These are phyloP conservation scores for Rubia yunnanensis DNA, from an alignment of 257 asterid genomes.

Conservation along the genomic window DNA sequence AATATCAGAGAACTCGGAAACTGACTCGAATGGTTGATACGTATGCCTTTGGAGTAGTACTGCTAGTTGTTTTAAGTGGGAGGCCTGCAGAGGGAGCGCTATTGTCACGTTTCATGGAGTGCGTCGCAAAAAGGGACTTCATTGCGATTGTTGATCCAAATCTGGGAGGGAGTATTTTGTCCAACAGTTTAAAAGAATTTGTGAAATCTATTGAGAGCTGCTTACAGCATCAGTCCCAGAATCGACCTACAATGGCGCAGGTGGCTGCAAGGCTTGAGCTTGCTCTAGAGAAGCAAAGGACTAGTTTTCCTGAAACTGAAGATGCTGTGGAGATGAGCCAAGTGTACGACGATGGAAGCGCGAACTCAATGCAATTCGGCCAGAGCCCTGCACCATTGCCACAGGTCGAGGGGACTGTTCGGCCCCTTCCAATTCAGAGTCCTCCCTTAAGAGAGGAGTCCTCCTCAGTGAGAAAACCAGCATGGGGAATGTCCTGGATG, in stretches of 20 bases:
- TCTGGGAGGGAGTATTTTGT: not conserved
- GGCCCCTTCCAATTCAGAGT: not conserved
- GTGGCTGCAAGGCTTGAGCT: slow-evolving; percentile 12
- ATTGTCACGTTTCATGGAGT: slow-evolving; percentile 5
- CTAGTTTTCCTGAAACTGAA: not conserved
- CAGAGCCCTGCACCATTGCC: not conserved
- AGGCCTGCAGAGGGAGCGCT: slow-evolving; percentile 7
- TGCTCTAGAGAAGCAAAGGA: slow-evolving; percentile 1
- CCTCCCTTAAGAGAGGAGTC: not conserved
- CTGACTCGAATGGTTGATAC: slow-evolving; percentile 11
- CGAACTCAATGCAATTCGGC: not conserved
- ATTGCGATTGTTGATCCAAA: not conserved
- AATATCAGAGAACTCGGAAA: slow-evolving; percentile 9
- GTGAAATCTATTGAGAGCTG: not conserved
- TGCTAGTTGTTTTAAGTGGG: slow-evolving; percentile 17
- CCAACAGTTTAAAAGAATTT: slow-evolving; percentile 3
- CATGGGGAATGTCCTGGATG: not conserved
- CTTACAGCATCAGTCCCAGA: not conserved
- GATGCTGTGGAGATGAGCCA: not conserved
- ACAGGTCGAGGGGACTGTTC: not conserved
- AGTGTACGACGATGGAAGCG: not conserved
- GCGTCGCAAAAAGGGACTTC: not conserved
- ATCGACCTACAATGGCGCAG: slow-evolving; percentile 14
- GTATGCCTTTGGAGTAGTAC: slow-evolving; percentile 21
- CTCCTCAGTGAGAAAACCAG: not conserved